Base-by-base conservation (phyloP, 2,329 filamentous ascomycete species). In the Neonectria sp. region DNA sequence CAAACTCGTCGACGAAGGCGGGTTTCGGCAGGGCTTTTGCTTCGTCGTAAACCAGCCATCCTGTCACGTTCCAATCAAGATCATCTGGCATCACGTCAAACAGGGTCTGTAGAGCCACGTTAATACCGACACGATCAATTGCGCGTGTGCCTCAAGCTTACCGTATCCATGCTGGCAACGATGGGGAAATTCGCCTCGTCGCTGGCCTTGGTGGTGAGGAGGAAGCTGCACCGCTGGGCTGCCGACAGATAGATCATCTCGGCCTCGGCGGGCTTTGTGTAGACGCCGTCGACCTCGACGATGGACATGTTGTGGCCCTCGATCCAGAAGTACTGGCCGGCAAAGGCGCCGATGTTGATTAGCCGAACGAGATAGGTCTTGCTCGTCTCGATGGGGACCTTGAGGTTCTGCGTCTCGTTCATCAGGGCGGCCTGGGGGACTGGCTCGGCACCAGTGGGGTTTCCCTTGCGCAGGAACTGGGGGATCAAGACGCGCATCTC, bases 211-310 rank as follows among this genome's bases (percentile, higher is more conserved):
- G 90, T 90, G 0, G 88, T 93, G 29, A 91, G 60, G 27, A 91
- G 79, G 68, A 91, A 86, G 74, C 88, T 88, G 74, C 84, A 89
- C 57, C 92, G 87, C 78, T 95, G 93, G 0, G 90, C 92, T 3
- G 90, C 87, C 17, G 89, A 83, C 3, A 95, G 73, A 70, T 93
- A 94, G 21, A 94, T 84, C 83, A 88, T 88, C 29, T 86, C 83
- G 0, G 91, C 87, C 65, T 87, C 86, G 0, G 85, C 81, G 0
- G 85, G 85, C 67, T 93, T 86, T 1, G 86, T 89, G 71, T 92
- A 94, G 5, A 93, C 86, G 5, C 92, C 92, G 75, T 94, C 92
- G 0, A 94, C 88, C 77, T 94, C 92, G 37, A 94, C 86, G 55
- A 94, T 90, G 25, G 84, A 87, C 81, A 94, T 88, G 43, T 88